Conservation (phyloP, 2,329 filamentous ascomycete genomes). For the Sporothrix schenckii region DNA sequence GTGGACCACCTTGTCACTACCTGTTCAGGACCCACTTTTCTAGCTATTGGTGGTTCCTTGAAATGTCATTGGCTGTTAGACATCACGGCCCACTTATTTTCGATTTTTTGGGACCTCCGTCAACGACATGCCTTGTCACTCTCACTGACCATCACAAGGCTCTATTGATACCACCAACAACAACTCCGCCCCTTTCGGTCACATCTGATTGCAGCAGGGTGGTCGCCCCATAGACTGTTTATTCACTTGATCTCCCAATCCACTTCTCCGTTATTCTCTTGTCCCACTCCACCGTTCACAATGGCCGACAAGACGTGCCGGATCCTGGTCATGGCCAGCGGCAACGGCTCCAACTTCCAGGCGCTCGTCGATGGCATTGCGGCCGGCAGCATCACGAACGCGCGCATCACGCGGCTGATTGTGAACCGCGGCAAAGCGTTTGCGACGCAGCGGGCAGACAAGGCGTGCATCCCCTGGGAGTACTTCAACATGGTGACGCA, state of each 20-base stretch:
- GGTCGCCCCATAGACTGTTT: background rate
- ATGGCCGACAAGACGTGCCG: slow-evolving; percentile 45
- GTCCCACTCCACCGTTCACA: background rate
- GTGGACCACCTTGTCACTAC: background rate
- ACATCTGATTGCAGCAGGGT: background rate
- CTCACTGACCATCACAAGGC: background rate
- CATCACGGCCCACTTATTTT: background rate
- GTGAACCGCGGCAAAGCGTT: slow-evolving; percentile 55
- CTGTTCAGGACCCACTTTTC: background rate
- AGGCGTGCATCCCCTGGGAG: slow-evolving; percentile 67
- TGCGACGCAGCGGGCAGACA: slow-evolving; percentile 47
- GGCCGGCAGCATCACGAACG: slow-evolving; percentile 46
- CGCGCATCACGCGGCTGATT: slow-evolving; percentile 52
- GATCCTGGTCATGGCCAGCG: slow-evolving; percentile 70
- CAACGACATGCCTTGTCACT: slow-evolving; percentile 16
- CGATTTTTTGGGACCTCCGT: slow-evolving; percentile 4
- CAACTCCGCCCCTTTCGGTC: no score
- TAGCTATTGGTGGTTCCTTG: background rate
- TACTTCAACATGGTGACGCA: slow-evolving; percentile 82
- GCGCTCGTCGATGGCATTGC: slow-evolving; percentile 62
- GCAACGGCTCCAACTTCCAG: slow-evolving; percentile 78
- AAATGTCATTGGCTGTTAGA: background rate
- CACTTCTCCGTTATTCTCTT: background rate
- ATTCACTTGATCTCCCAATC: background rate
- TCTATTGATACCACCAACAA: background rate